These are phyloP conservation scores for Hsuehochloa calcarea DNA, from an alignment of 176 grass and related monocot genomes.

Conservation along the genomic window DNA sequence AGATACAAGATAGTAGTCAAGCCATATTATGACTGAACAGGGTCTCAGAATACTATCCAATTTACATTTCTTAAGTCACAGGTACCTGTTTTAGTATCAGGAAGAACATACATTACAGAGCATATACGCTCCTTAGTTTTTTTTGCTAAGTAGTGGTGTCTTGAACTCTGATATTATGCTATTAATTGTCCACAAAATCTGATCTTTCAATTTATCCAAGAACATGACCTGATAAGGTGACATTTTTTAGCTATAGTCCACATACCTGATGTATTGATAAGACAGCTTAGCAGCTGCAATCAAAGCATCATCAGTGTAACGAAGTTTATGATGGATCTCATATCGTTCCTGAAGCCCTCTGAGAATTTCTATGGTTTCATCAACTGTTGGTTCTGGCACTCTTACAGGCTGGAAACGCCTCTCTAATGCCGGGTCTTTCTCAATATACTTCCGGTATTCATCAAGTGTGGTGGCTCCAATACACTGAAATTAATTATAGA, in stretches of 20 bases:
- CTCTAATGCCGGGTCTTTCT: constrained; percentile 95
- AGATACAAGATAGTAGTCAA: constrained; percentile 10
- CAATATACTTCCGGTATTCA: constrained; percentile 93
- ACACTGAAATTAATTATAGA: constrained; percentile 52
- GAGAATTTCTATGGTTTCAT: constrained; percentile 91
- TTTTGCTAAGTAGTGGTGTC: background rate
- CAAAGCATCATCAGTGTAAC: constrained; percentile 79
- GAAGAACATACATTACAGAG: background rate
- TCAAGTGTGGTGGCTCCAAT: constrained; percentile 94
- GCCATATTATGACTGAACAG: background rate
- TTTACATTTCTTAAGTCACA: background rate
- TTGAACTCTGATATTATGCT: background rate
- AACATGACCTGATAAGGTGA: background rate
- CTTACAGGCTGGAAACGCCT: constrained; percentile 95
- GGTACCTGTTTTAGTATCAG: background rate
- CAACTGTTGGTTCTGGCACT: constrained; percentile 93
- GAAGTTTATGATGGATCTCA: constrained; percentile 94
- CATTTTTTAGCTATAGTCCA: constrained; percentile 13
- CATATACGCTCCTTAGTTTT: background rate
- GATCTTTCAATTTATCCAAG: background rate
- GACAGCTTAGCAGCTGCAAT: constrained; percentile 76
- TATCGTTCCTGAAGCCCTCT: constrained; percentile 83
- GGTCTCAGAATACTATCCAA: constrained; percentile 16
- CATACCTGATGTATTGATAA: constrained; percentile 88
- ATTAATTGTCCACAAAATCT: background rate